Evolutionary conservation across 768 basidiomycete species (phyloP).

Genomic region (Kwoniella shandongensis): DNA sequence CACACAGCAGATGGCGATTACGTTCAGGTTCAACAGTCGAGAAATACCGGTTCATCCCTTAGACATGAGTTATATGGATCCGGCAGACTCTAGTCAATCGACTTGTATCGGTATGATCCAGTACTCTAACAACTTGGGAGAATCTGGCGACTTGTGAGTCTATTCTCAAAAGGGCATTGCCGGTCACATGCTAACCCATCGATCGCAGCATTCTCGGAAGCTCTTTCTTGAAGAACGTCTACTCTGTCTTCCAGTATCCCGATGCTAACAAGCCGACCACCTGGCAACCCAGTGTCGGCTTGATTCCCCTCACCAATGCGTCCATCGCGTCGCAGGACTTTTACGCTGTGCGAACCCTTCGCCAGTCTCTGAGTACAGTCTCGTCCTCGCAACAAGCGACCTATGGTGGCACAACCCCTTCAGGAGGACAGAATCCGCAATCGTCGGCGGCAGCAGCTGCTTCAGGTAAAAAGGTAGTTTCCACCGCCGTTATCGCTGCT

Average conservation of each 20-base stretch:
- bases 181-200: neutral
- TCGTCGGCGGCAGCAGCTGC: slow-evolving; percentile 6
- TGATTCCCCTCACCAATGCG: slow-evolving; percentile 48
- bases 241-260: slow-evolving; percentile 43
- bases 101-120: slow-evolving; percentile 51
- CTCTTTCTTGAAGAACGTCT: slow-evolving; percentile 52
- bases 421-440: slow-evolving; percentile 9
- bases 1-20: slow-evolving; percentile 38
- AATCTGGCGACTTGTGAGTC: slow-evolving; percentile 47
- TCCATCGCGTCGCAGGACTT: slow-evolving; percentile 49
- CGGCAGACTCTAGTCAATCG: slow-evolving; percentile 38
- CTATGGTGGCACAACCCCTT: slow-evolving; percentile 17
- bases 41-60: slow-evolving; percentile 48
- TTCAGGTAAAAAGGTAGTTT: slow-evolving; percentile 26
- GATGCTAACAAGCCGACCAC: slow-evolving; percentile 25
- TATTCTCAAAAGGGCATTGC: neutral
- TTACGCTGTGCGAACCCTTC: slow-evolving; percentile 46
- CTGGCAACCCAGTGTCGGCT: slow-evolving; percentile 48
- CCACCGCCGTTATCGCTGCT: slow-evolving; percentile 43
- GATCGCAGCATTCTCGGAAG: slow-evolving; percentile 44
- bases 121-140: slow-evolving; percentile 37
- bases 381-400: slow-evolving; percentile 27
- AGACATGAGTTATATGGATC: slow-evolving; percentile 47
- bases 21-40: slow-evolving; percentile 45
- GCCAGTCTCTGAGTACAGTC: slow-evolving; percentile 34